phyloP scores from a whole-genome alignment of 2,329 filamentous ascomycete species.

The Laburnicola sp. region DNA sequence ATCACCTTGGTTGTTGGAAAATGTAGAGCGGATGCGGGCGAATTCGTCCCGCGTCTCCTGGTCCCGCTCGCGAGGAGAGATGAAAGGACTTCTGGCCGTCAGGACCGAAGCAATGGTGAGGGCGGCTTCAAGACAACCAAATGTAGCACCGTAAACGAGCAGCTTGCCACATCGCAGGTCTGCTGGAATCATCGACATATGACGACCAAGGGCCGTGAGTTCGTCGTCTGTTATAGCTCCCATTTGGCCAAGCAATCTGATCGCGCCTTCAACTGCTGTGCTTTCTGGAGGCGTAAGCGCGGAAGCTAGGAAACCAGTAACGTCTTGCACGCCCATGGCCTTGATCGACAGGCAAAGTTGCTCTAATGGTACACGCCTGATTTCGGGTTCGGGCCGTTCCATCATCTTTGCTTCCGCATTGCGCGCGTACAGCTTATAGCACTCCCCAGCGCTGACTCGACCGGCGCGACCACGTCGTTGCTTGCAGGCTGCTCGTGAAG shows the following conservation, averaged over 20 bases:
- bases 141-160: conserved; percentile 92
- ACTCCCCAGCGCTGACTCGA: conserved; percentile 85
- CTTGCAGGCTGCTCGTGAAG: conserved; percentile 89
- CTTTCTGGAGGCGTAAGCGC: conserved; percentile 88
- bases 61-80: conserved; percentile 80
- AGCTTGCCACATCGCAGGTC: conserved; percentile 92
- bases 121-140: conserved; percentile 86
- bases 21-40: conserved; percentile 72
- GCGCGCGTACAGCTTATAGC: conserved; percentile 93
- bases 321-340: conserved; percentile 87
- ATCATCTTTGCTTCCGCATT: conserved; percentile 80
- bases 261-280: conserved; percentile 81
- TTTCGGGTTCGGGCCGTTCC: conserved; percentile 92
- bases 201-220: conserved; percentile 85
- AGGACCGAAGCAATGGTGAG: conserved; percentile 89
- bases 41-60: conserved; percentile 81
- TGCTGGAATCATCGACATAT: conserved; percentile 92
- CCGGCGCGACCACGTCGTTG: conserved; percentile 91
- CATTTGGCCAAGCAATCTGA: conserved; percentile 78
- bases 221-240: conserved; percentile 85
- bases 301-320: conserved; percentile 77
- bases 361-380: conserved; percentile 87
- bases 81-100: conserved; percentile 84
- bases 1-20: conserved; percentile 79
- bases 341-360: conserved; percentile 93